Conservation (phyloP, 805 yeast genomes). For the Saturnispora hagleri region DNA sequence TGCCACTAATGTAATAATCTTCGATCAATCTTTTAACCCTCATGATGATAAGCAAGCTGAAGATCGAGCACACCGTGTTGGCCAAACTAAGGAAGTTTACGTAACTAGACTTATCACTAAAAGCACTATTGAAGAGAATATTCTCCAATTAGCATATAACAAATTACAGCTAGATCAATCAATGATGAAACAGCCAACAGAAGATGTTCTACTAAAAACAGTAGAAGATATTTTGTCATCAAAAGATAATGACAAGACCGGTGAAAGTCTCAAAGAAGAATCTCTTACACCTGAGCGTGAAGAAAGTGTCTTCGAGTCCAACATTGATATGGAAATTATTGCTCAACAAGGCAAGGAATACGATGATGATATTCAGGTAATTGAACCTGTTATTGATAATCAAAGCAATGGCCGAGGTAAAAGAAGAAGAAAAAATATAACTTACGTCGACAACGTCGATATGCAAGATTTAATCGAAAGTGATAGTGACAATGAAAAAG, state of each 20-base stretch:
- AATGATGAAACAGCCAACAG: constrained; percentile 42
- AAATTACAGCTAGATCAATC: constrained; percentile 76
- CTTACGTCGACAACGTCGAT: constrained; percentile 8
- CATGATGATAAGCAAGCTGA: constrained; percentile 99
- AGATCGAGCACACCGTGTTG: constrained; percentile 83
- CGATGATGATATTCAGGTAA: background rate
- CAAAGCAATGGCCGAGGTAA: background rate
- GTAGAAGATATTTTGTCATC: constrained; percentile 27
- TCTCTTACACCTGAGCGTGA: background rate
- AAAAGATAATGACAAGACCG: constrained; percentile 5
- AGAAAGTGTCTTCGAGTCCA: constrained; percentile 9
- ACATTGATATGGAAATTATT: constrained; percentile 1
- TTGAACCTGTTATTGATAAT: background rate
- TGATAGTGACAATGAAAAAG: constrained; percentile 3
- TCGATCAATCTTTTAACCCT: constrained; percentile 93
- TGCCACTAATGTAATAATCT: constrained; percentile 85
- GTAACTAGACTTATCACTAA: constrained; percentile 68
- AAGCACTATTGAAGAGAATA: constrained; percentile 82
- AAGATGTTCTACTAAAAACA: constrained; percentile 43
- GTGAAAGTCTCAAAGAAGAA: background rate
- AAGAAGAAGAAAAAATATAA: constrained; percentile 9
- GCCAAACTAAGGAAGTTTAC: constrained; percentile 46
- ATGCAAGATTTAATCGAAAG: constrained; percentile 5
- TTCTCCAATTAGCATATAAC: constrained; percentile 76
- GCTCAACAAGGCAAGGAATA: background rate